Evolutionary conservation across 305 asterid genomes (phyloP), one percentile per base, ranked within the genome.

Genomic region (Rubia balearica): DNA sequence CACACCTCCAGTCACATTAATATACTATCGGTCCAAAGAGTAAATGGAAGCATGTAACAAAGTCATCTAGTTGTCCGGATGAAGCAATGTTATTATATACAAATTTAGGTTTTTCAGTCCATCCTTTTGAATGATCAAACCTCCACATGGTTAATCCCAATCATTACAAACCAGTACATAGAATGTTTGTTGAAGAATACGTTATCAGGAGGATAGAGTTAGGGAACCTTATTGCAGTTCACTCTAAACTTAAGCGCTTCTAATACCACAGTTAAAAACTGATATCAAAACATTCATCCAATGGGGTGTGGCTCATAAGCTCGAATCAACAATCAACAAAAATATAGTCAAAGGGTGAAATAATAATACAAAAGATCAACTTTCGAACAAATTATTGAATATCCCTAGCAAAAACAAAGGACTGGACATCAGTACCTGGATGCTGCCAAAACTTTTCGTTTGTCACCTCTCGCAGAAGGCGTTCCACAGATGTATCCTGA

Each of bases 381-480:
- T 48, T 48, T 48, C 3, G 14, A 42, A 24, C 8, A 63, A 38
- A 5, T 61, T 42, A 65, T 41, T 27, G 30, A 55, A 42, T 65
- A 33, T 40, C 21, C 16, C 22, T 7, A 17, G 22, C 16, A 64
- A 38, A 17, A 36, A 27, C 33, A 71, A 16, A 69, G 55, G 6
- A 43, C 17, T 46, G 61, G 57, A 3, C 12, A 14, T 62, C 17
- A 38, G 60, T 90, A 92, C 99, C 98, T 92, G 99, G 97, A 81
- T 85, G 89, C 71, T 84, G 91, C 99, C 99, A 95, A 79, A 95
- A 89, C 75, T 86, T 92, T 76, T 92, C 97, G 80, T 84, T 90
- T 56, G 99, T 95, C 83, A 95, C 99, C 85, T 95, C 99, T 7
- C 98, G 97, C 71, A 89, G 70, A 75, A 95, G 96, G 49, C 99